Evolutionary conservation across 106 monocot genomes (phyloP).

Genomic region (Apostasia ramifera): DNA sequence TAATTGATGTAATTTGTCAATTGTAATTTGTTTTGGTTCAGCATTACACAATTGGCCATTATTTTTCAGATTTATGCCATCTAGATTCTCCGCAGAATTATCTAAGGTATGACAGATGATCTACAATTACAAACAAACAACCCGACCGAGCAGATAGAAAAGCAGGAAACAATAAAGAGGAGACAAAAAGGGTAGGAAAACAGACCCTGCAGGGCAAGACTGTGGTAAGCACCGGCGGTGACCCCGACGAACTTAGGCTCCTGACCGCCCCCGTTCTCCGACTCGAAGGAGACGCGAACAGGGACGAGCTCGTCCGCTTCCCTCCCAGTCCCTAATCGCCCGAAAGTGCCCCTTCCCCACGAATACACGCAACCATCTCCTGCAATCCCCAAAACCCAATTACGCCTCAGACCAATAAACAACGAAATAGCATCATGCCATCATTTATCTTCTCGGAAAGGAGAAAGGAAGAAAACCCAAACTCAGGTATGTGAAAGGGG

Average conservation of each 20-base stretch:
- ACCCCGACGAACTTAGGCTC: slow-evolving; percentile 38
- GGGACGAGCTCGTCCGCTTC: slow-evolving; percentile 58
- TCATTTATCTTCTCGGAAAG: not conserved
- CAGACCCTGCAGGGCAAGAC: slow-evolving; percentile 66
- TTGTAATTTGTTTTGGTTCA: no score
- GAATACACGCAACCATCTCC: slow-evolving; percentile 66
- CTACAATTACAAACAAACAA: not conserved
- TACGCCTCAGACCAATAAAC: not conserved
- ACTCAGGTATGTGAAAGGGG: not conserved
- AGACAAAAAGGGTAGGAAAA: not conserved
- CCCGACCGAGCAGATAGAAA: not conserved
- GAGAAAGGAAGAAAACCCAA: not conserved
- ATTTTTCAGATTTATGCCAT: no score
- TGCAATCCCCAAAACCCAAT: slow-evolving; percentile 11
- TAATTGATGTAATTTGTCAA: no score
- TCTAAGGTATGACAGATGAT: no score
- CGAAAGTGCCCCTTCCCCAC: slow-evolving; percentile 81
- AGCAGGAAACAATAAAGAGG: not conserved
- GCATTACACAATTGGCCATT: no score
- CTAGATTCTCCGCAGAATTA: no score
- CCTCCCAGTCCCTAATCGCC: slow-evolving; percentile 57
- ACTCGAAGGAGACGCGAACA: slow-evolving; percentile 16
- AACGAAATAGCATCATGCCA: not conserved
- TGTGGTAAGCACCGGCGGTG: slow-evolving; percentile 79
- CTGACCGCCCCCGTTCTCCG: not conserved